These are phyloP conservation scores for Xenosphaeropsis pyriputrescens DNA, from an alignment of 2,329 filamentous ascomycete genomes.

Conservation along the genomic window DNA sequence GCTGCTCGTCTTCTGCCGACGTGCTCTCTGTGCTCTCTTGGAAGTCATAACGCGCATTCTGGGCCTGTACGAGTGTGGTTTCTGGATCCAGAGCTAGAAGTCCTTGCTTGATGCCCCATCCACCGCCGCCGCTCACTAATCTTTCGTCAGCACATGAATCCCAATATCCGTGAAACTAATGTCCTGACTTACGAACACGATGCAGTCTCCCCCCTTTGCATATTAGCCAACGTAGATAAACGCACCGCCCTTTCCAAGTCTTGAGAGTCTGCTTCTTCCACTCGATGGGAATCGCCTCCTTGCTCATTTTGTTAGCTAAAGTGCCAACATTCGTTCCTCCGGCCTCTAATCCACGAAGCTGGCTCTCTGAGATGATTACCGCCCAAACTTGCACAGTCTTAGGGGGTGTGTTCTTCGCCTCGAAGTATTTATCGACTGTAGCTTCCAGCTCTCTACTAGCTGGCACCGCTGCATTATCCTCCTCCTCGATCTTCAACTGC, in stretches of 20 bases:
- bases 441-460: slow-evolving; percentile 60
- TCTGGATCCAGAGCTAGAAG: slow-evolving; percentile 67
- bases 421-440: slow-evolving; percentile 43
- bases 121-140: slow-evolving; percentile 64
- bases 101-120: slow-evolving; percentile 71
- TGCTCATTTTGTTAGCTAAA: no score
- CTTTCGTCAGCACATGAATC: slow-evolving; percentile 3
- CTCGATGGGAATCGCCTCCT: slow-evolving; percentile 6
- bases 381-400: slow-evolving; percentile 54
- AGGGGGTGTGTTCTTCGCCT: slow-evolving; percentile 13
- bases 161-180: background rate
- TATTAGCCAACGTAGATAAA: no score
- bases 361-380: slow-evolving; percentile 38
- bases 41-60: no score
- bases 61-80: slow-evolving; percentile 25
- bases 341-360: no score
- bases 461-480: slow-evolving; percentile 28
- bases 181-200: slow-evolving; percentile 14
- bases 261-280: slow-evolving; percentile 4
- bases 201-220: slow-evolving; percentile 5
- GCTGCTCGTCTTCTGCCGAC: slow-evolving; percentile 16
- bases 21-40: background rate
- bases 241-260: no score
- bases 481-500: slow-evolving; percentile 31
- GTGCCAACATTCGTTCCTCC: no score